phyloP scores from a whole-genome alignment of 139 green algal species.

The Dunaliella sp. region DNA sequence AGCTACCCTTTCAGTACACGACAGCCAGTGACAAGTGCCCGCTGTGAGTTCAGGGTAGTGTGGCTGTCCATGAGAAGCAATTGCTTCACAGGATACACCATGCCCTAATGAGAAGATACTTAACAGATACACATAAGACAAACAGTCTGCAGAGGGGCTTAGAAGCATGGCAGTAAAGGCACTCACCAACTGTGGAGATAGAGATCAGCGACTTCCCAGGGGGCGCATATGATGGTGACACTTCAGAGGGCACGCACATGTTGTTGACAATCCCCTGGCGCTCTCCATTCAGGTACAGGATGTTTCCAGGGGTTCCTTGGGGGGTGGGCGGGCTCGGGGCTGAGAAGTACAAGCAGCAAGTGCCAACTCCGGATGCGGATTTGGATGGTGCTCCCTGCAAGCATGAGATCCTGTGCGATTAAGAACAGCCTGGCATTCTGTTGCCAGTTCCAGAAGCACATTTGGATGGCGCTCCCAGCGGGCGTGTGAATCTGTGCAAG shows the following conservation, averaged over 20 bases:
- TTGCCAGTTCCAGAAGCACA: constrained; percentile 72
- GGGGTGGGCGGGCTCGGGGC: constrained; percentile 35
- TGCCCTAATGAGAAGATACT: too few species aligned
- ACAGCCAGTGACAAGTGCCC: too few species aligned
- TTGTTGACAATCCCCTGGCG: constrained; percentile 88
- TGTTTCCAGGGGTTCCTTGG: constrained; percentile 47
- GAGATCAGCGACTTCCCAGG: constrained; percentile 85
- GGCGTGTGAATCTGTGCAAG: not conserved
- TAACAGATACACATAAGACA: too few species aligned
- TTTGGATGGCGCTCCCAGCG: constrained; percentile 54
- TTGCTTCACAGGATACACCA: too few species aligned
- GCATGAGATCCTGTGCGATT: too few species aligned
- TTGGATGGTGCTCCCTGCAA: constrained; percentile 54
- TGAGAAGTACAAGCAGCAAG: constrained; percentile 83
- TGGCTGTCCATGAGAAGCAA: too few species aligned
- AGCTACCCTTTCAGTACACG: too few species aligned
- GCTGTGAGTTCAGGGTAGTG: too few species aligned
- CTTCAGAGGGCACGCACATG: constrained; percentile 87
- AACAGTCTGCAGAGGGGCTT: too few species aligned
- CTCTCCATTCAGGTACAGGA: constrained; percentile 93
- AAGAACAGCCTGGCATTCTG: too few species aligned
- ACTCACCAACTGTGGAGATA: constrained; percentile 73
- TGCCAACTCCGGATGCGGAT: constrained; percentile 69
- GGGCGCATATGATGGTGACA: constrained; percentile 81
- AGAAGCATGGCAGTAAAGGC: not conserved